Evolutionary conservation across 129 eudicot genomes (phyloP).

Genomic region (Helianthus tuberosus): DNA sequence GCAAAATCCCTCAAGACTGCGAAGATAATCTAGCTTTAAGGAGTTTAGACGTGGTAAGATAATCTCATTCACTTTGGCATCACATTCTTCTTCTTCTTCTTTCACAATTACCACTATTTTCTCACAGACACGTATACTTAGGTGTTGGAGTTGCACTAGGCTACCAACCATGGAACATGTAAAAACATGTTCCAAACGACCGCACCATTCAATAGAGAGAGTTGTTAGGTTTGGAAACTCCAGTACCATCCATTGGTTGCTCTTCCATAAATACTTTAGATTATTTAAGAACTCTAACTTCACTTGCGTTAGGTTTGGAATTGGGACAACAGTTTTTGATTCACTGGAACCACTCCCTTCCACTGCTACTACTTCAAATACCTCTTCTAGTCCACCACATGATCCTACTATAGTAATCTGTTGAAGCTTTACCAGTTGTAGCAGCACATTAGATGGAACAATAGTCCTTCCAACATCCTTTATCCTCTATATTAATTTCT

Average conservation of each 20-base stretch:
- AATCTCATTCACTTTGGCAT: neutral
- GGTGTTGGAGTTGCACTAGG: neutral
- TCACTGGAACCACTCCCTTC: neutral
- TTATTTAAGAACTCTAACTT: fast-evolving
- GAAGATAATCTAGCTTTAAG: neutral
- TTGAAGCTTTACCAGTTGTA: neutral
- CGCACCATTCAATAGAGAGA: neutral
- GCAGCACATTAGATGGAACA: neutral
- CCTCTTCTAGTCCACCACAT: neutral
- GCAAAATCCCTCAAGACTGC: neutral
- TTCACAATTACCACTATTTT: neutral
- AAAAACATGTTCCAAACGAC: neutral
- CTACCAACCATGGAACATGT: constrained; percentile 3
- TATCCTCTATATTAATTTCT: neutral
- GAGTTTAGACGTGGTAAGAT: neutral
- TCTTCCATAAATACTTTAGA: constrained; percentile 8
- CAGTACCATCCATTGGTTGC: neutral
- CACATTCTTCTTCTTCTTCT: constrained; percentile 3
- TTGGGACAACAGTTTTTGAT: neutral
- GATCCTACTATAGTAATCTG: neutral
- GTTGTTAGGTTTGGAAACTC: constrained; percentile 14
- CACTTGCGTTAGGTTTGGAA: neutral
- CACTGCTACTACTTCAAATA: neutral
- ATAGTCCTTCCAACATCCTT: neutral
- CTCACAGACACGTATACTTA: neutral